phyloP scores from a whole-genome alignment of 345 rosid species.

The Gossypium longicalyx region DNA sequence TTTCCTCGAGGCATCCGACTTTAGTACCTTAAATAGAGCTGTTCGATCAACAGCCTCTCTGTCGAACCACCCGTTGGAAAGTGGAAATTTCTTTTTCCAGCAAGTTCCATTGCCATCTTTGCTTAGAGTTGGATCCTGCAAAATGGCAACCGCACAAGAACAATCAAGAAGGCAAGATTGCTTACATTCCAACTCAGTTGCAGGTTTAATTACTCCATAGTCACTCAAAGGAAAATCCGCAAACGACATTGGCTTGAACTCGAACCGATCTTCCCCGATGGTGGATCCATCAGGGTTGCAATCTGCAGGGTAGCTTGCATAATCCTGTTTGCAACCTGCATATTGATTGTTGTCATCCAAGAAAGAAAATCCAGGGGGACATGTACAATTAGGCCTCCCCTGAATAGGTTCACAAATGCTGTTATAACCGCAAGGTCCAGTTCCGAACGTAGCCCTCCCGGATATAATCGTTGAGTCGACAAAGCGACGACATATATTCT shows the following conservation, averaged over 20 bases:
- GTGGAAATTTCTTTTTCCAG: constrained; percentile 11
- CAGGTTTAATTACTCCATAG: constrained; percentile 2
- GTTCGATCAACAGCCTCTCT: neutral
- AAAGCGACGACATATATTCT: neutral
- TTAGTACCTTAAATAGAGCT: constrained; percentile 6
- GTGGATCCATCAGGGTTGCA: constrained; percentile 14
- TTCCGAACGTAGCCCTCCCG: neutral
- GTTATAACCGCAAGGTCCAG: constrained; percentile 18
- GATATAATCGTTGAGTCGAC: neutral
- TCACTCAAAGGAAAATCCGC: constrained; percentile 6
- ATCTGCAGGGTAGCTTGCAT: neutral
- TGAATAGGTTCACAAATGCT: constrained; percentile 5
- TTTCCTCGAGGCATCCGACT: neutral
- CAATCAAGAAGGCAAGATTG: constrained; percentile 19
- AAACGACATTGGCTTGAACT: neutral
- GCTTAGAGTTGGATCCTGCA: constrained; percentile 3
- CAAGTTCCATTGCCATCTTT: constrained; percentile 5
- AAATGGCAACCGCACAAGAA: constrained; percentile 15
- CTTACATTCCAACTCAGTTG: constrained; percentile 2
- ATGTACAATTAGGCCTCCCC: constrained; percentile 8
- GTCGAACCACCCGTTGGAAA: neutral
- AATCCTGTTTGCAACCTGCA: constrained; percentile 6
- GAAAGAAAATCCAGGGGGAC: constrained; percentile 9
- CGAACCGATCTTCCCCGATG: neutral
- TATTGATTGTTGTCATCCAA: constrained; percentile 6